phyloP scores from a whole-genome alignment of 305 asterid genomes.

The Ruellia speciosa region DNA sequence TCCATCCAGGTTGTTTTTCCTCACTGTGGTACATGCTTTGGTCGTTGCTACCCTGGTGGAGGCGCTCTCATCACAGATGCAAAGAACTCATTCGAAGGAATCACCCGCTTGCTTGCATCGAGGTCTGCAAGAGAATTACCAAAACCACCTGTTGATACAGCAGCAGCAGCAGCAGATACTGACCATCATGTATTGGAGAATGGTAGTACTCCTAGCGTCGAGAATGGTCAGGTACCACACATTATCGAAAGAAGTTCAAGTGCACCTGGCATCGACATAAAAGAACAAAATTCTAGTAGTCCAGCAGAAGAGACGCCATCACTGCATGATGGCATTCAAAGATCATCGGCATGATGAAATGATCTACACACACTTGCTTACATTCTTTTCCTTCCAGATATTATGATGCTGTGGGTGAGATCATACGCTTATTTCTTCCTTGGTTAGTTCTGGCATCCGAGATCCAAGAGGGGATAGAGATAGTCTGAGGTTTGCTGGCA shows the following conservation, averaged over 20 bases:
- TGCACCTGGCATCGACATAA: conserved; percentile 22
- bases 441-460: too few species aligned
- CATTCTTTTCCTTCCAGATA: background rate
- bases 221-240: conserved; percentile 30
- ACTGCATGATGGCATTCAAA: conserved; percentile 10
- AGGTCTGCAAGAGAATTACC: conserved; percentile 41
- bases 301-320: conserved; percentile 19
- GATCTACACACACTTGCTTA: background rate
- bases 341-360: conserved; percentile 8
- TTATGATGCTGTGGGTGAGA: too few species aligned
- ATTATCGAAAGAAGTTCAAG: conserved; percentile 31
- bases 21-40: conserved; percentile 54
- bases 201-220: conserved; percentile 33
- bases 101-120: conserved; percentile 38
- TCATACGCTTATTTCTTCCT: too few species aligned
- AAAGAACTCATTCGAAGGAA: conserved; percentile 47
- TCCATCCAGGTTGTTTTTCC: conserved; percentile 56
- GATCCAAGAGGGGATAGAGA: too few species aligned
- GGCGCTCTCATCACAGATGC: conserved; percentile 50
- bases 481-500: too few species aligned
- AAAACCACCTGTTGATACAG: conserved; percentile 28
- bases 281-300: conserved; percentile 17
- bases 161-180: conserved; percentile 10
- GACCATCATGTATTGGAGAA: conserved; percentile 34
- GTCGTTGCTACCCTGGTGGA: conserved; percentile 70